These are phyloP conservation scores for Pseudogymnoascus sp. DNA, from an alignment of 2,329 filamentous ascomycete genomes.

Conservation along the genomic window DNA sequence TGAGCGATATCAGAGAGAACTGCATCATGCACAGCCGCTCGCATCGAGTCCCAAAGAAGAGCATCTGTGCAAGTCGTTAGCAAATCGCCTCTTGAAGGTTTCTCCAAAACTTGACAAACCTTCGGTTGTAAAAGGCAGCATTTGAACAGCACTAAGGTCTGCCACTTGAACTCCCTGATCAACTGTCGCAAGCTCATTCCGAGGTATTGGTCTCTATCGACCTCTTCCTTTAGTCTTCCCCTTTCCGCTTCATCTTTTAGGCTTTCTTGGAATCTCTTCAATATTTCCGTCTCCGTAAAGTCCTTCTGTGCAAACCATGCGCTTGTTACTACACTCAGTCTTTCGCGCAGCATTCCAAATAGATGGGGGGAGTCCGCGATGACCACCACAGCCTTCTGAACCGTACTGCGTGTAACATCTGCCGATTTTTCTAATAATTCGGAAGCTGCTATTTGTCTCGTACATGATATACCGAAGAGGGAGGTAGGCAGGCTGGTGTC, in stretches of 20 bases:
- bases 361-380: slow-evolving; percentile 84
- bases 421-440: slow-evolving; percentile 67
- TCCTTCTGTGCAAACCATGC: slow-evolving; percentile 95
- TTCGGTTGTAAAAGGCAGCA: slow-evolving; percentile 90
- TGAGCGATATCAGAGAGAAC: slow-evolving; percentile 89
- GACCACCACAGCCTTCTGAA: slow-evolving; percentile 95
- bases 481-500: slow-evolving; percentile 56
- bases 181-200: slow-evolving; percentile 83
- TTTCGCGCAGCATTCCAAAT: slow-evolving; percentile 84
- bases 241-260: slow-evolving; percentile 58
- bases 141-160: slow-evolving; percentile 90
- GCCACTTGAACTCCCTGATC: slow-evolving; percentile 88
- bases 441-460: slow-evolving; percentile 76
- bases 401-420: slow-evolving; percentile 93
- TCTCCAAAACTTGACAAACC: slow-evolving; percentile 40
- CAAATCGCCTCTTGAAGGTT: neutral
- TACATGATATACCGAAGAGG: slow-evolving; percentile 93
- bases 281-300: slow-evolving; percentile 84
- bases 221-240: slow-evolving; percentile 51
- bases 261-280: slow-evolving; percentile 85
- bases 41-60: slow-evolving; percentile 96
- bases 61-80: slow-evolving; percentile 55
- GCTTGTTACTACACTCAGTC: slow-evolving; percentile 79
- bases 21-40: slow-evolving; percentile 97
- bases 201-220: slow-evolving; percentile 76